phyloP scores from a whole-genome alignment of 495 filamentous ascomycete species.

The Penicillium atrosanguineum region DNA sequence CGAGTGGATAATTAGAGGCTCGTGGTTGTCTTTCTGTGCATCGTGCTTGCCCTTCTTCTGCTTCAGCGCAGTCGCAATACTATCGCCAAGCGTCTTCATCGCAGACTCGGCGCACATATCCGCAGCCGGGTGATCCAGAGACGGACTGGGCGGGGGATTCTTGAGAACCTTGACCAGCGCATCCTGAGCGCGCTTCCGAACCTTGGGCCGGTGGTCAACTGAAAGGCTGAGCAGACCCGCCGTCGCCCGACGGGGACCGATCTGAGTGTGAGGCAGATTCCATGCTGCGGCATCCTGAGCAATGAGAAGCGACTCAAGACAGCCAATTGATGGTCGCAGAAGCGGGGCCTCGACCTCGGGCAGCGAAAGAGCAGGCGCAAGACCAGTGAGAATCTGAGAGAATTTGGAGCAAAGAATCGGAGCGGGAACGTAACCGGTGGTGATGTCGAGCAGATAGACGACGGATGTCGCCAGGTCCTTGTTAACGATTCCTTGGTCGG shows the following conservation, averaged over 20 bases:
- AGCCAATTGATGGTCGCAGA: slow-evolving; percentile 85
- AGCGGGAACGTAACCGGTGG: slow-evolving; percentile 77
- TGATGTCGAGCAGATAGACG: slow-evolving; percentile 91
- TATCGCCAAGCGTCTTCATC: slow-evolving; percentile 68
- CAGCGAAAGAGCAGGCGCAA: slow-evolving; percentile 78
- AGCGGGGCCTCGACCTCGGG: slow-evolving; percentile 85
- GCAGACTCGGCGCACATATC: slow-evolving; percentile 95
- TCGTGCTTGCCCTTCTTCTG: slow-evolving; percentile 62
- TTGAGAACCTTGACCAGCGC: slow-evolving; percentile 79
- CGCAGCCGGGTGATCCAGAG: slow-evolving; percentile 85
- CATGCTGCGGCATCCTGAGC: slow-evolving; percentile 86
- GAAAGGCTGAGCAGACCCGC: slow-evolving; percentile 82
- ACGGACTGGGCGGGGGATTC: slow-evolving; percentile 81
- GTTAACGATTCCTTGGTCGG: slow-evolving; percentile 62
- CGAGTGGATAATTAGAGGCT: slow-evolving; percentile 84
- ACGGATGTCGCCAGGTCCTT: slow-evolving; percentile 83
- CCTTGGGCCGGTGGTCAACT: slow-evolving; percentile 88
- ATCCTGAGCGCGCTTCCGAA: slow-evolving; percentile 91
- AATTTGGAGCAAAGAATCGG: slow-evolving; percentile 90
- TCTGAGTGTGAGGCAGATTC: slow-evolving; percentile 76
- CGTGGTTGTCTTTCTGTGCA: slow-evolving; percentile 54
- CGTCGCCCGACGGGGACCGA: slow-evolving; percentile 84
- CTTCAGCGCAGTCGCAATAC: slow-evolving; percentile 60
- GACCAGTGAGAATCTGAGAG: slow-evolving; percentile 80
- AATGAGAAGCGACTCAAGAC: slow-evolving; percentile 80